These are phyloP conservation scores for Opeltia flavorubescens DNA, from an alignment of 495 filamentous ascomycete species.

Conservation along the genomic window DNA sequence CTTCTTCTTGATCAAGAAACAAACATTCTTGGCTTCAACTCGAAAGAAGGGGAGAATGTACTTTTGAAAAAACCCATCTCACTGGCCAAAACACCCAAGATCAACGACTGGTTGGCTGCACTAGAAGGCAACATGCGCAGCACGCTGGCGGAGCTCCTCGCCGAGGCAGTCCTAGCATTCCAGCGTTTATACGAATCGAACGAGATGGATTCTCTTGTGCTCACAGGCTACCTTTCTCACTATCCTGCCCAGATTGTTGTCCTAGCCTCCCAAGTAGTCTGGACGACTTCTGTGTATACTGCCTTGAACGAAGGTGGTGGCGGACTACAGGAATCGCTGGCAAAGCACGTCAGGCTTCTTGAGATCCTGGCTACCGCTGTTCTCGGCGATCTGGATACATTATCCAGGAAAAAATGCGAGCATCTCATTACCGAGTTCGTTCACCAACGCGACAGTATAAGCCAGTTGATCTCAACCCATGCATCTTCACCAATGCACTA, in stretches of 20 bases:
- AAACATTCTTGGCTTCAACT: slow-evolving; percentile 80
- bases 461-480: slow-evolving; percentile 59
- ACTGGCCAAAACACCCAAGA: slow-evolving; percentile 78
- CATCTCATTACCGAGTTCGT: slow-evolving; percentile 98
- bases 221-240: slow-evolving; percentile 61
- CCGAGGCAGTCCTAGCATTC: slow-evolving; percentile 56
- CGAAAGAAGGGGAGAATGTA: slow-evolving; percentile 89
- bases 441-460: slow-evolving; percentile 84
- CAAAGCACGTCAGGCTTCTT: slow-evolving; percentile 66
- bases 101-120: slow-evolving; percentile 94
- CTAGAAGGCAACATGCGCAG: slow-evolving; percentile 89
- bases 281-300: slow-evolving; percentile 73
- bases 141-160: slow-evolving; percentile 78
- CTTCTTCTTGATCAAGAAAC: slow-evolving; percentile 82
- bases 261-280: slow-evolving; percentile 85
- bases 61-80: slow-evolving; percentile 79
- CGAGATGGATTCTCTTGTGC: slow-evolving; percentile 47
- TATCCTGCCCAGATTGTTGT: slow-evolving; percentile 95
- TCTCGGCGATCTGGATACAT: slow-evolving; percentile 74
- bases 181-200: slow-evolving; percentile 52
- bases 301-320: slow-evolving; percentile 55
- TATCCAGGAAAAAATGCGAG: slow-evolving; percentile 90
- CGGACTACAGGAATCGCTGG: slow-evolving; percentile 51
- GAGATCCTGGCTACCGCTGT: slow-evolving; percentile 74
- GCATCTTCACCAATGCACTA: slow-evolving; percentile 73